Percentiles rank a stretch among this genome's conserved stretches.
Conservation (phyloP, 441 rosid genomes). For the Populus trichocarpa region DNA sequence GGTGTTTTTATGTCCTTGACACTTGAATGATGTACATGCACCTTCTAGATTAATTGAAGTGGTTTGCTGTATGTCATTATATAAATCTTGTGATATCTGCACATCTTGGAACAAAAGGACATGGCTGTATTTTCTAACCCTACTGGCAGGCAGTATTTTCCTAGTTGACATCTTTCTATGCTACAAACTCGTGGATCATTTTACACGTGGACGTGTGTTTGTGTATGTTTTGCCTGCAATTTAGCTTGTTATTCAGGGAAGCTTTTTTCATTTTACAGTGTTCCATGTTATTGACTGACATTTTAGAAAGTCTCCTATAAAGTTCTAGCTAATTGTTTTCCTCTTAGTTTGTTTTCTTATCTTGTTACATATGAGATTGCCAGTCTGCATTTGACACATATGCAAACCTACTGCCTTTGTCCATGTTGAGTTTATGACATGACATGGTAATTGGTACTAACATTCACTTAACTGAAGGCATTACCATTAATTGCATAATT, state of each 20-base stretch:
- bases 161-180: background rate
- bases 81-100: background rate
- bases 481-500: background rate
- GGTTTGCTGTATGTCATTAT: background rate
- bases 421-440: background rate
- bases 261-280: background rate
- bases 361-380: background rate
- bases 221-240: background rate
- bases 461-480: background rate
- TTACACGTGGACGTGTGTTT: background rate
- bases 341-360: background rate
- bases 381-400: background rate
- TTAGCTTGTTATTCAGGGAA: background rate
- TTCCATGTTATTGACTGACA: background rate
- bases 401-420: background rate
- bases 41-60: background rate
- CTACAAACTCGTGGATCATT: background rate
- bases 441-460: background rate
- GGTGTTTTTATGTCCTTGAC: background rate
- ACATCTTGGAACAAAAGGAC: background rate
- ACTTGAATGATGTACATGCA: background rate
- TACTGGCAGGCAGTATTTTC: background rate
- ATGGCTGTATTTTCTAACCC: background rate
- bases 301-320: background rate
- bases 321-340: background rate